Evolutionary conservation across 495 filamentous ascomycete genomes (phyloP).

Genomic region (Glonium stellatum): DNA sequence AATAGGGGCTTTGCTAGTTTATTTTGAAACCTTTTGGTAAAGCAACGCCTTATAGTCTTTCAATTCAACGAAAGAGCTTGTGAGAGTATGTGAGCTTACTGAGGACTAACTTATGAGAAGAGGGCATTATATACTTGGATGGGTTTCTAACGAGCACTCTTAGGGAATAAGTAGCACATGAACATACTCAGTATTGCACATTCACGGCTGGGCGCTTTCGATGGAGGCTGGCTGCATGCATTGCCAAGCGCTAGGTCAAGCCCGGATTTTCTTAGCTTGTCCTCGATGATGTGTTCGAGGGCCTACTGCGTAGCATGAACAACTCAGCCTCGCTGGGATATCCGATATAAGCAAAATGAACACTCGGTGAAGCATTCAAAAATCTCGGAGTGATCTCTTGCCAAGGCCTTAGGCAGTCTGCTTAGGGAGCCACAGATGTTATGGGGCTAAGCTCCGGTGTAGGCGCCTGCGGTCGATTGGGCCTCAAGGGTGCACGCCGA

Average conservation of each 20-base stretch:
- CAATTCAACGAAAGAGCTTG: background rate
- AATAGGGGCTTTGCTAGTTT: no score
- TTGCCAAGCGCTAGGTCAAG: background rate
- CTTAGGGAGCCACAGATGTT: no score
- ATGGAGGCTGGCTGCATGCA: constrained; percentile 1
- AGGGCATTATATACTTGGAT: no score
- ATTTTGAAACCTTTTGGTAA: no score
- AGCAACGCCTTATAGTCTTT: no score
- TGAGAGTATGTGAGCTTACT: background rate
- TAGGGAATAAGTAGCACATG: background rate
- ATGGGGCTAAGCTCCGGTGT: no score
- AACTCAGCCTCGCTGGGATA: background rate
- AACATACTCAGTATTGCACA: background rate
- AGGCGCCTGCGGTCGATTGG: no score
- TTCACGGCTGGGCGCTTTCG: background rate
- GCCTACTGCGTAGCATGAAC: background rate
- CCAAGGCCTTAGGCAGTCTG: no score
- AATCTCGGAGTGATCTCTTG: background rate
- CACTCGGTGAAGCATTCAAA: background rate
- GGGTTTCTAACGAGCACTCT: background rate
- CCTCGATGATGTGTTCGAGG: background rate
- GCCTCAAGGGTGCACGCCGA: no score
- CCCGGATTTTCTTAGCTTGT: background rate
- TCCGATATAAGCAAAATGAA: background rate
- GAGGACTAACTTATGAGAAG: no score